Conservation (phyloP, 2,329 filamentous ascomycete genomes). For the Talaromyces islandicus region DNA sequence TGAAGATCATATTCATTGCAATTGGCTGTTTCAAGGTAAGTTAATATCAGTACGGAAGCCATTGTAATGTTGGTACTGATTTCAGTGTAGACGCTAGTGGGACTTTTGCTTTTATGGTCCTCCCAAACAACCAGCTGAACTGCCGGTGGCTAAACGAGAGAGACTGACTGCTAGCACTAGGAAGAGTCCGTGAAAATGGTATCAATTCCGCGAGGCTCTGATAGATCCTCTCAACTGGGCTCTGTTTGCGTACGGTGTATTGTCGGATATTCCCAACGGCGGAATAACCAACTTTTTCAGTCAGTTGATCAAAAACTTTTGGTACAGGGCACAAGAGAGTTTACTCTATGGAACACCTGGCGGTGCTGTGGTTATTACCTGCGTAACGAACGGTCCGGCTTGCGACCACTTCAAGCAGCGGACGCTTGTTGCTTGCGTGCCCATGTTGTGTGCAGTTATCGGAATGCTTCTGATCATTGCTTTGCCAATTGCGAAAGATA, state of each 20-base stretch:
- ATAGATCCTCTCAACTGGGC: constrained; percentile 27
- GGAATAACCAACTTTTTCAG: constrained; percentile 14
- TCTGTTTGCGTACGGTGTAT: constrained; percentile 5
- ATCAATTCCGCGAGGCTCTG: constrained; percentile 36
- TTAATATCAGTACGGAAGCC: background rate
- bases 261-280: constrained; percentile 14
- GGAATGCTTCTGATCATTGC: constrained; percentile 41
- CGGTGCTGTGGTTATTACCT: background rate
- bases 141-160: constrained; percentile 53
- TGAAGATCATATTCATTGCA: constrained; percentile 55
- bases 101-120: constrained; percentile 40
- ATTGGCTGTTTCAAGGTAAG: constrained; percentile 42
- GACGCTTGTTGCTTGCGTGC: background rate
- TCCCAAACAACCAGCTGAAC: constrained; percentile 53
- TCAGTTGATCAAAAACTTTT: constrained; percentile 9
- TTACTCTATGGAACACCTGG: background rate
- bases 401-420: background rate
- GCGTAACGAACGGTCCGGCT: background rate
- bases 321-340: background rate
- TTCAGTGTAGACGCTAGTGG: constrained; percentile 21
- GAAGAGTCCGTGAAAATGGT: constrained; percentile 43
- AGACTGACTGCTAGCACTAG: constrained; percentile 51
- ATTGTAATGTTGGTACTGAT: background rate
- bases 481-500: constrained; percentile 47
- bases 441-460: background rate